Evolutionary conservation across 768 basidiomycete genomes (phyloP), one percentile per base, ranked within the genome.

Genomic region (Psilocybe sp.): DNA sequence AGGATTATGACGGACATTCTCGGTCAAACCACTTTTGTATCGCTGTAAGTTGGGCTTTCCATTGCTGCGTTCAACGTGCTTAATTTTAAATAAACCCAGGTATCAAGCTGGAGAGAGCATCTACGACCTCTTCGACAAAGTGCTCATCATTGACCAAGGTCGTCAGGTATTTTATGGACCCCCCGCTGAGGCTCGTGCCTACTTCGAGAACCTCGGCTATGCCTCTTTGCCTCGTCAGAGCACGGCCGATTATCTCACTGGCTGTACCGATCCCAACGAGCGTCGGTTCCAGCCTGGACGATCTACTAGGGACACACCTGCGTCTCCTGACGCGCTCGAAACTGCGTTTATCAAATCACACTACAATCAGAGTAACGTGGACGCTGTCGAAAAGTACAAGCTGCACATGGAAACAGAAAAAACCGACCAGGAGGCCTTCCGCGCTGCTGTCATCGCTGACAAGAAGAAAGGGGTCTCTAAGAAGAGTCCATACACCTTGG

Each of bases 21-120:
- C 14, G 81, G 84, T 6, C 84, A 85, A 65, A 87, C 89, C 2
- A 90, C 85, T 7, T 87, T 94, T 60, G 85, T 91, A 9, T 84
- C 87, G 5, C 67, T 94, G 74, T 84, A 66, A 60, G 83, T 66
- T 8, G 14, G 23, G 23, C 32, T 37, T 36, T 44, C 14, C 14
- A 32, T 46, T 12, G 32, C 34, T 43, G 9, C 11, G 19, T 35
- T n/a, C 19, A 9, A 18, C 10, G 15, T 39, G 14, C n/a, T 37
- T 15, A 14, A n/a, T 19, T 46, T 19, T 3, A 7, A 28, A 4
- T 37, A 31, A n/a, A 10, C 18, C 15, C 37, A 80, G 80, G 35
- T 89, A 90, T 59, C 88, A 94, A 64, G 92, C 90, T 5, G 85
- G 89, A 52, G 89, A 93, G 65, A 80, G 75, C 46, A 86, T 89